phyloP scores from a whole-genome alignment of 2,329 filamentous ascomycete genomes.

The Pseudogymnoascus sp. region DNA sequence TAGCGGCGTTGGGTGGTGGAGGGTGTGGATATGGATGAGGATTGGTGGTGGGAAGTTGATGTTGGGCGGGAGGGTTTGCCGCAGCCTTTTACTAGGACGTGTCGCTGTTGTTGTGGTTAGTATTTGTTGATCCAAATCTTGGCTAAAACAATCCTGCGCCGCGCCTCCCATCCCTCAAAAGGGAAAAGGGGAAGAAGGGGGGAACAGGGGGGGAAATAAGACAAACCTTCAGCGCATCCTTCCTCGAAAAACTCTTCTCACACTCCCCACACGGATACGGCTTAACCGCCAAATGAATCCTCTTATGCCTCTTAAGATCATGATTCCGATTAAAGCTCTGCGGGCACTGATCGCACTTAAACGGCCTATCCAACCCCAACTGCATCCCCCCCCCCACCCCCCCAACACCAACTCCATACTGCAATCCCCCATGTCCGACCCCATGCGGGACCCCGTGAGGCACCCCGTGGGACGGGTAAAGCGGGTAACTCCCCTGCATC shows the following conservation, averaged over 20 bases:
- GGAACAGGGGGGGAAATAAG: not conserved
- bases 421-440: not conserved
- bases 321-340: conserved; percentile 96
- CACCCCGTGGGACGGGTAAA: not conserved
- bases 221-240: conserved; percentile 91
- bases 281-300: conserved; percentile 91
- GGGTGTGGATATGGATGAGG: not conserved
- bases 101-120: conserved; percentile 42
- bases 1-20: not conserved
- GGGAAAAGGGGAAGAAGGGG: too few species aligned
- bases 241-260: conserved; percentile 93
- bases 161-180: too few species aligned
- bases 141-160: too few species aligned
- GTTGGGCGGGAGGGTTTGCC: conserved; percentile 36
- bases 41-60: not conserved
- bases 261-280: conserved; percentile 87
- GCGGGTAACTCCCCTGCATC: not conserved
- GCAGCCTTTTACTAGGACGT: conserved; percentile 61
- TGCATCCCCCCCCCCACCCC: conserved; percentile 25
- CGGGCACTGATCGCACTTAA: conserved; percentile 86
- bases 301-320: conserved; percentile 89
- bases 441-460: too few species aligned
- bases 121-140: too few species aligned
- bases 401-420: not conserved
- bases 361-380: conserved; percentile 60